Percentiles rank a stretch among this genome's conserved stretches.
Evolutionary conservation across 805 yeast genomes (phyloP).

Genomic region (Yarrowia divulgata): DNA sequence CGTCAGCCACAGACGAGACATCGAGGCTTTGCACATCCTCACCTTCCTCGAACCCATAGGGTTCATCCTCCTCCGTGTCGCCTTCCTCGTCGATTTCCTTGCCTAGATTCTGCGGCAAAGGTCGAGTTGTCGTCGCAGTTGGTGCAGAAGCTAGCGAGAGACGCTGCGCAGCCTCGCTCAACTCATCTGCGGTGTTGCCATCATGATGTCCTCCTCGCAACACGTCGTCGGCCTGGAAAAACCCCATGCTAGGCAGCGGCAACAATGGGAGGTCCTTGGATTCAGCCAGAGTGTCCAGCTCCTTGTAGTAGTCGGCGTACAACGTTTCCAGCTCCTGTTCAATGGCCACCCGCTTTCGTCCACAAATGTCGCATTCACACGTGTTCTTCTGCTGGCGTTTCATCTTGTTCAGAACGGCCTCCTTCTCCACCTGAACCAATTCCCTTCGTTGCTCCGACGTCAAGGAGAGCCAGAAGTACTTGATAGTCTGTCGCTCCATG

Average conservation of each 20-base stretch:
- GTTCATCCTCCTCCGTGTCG: conserved; percentile 43
- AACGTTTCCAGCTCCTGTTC: conserved; percentile 79
- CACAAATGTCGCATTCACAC: conserved; percentile 82
- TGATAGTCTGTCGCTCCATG: conserved; percentile 61
- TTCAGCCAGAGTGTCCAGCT: conserved; percentile 49
- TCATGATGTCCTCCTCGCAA: conserved; percentile 1
- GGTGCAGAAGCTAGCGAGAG: not conserved
- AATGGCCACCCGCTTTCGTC: conserved; percentile 71
- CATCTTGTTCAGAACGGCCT: conserved; percentile 69
- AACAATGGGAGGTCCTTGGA: conserved; percentile 5
- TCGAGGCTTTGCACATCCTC: conserved; percentile 18
- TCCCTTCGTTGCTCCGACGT: conserved; percentile 65
- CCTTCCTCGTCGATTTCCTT: conserved; percentile 42
- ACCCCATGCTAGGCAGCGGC: conserved; percentile 12
- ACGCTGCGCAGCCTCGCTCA: not conserved
- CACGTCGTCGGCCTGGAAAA: conserved; percentile 9
- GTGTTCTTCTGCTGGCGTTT: conserved; percentile 62
- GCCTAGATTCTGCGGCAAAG: conserved; percentile 4
- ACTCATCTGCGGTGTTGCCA: not conserved
- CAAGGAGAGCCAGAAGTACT: conserved; percentile 71
- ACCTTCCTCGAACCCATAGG: not conserved
- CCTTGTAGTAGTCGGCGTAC: conserved; percentile 71
- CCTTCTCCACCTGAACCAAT: conserved; percentile 70
- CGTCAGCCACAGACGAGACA: conserved; percentile 72
- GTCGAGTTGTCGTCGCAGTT: not conserved